A percentile compares a stretch with the other conserved stretches of the same genome.
phyloP scores from a whole-genome alignment of 2,329 filamentous ascomycete genomes.

The Colletotrichum graminicola region DNA sequence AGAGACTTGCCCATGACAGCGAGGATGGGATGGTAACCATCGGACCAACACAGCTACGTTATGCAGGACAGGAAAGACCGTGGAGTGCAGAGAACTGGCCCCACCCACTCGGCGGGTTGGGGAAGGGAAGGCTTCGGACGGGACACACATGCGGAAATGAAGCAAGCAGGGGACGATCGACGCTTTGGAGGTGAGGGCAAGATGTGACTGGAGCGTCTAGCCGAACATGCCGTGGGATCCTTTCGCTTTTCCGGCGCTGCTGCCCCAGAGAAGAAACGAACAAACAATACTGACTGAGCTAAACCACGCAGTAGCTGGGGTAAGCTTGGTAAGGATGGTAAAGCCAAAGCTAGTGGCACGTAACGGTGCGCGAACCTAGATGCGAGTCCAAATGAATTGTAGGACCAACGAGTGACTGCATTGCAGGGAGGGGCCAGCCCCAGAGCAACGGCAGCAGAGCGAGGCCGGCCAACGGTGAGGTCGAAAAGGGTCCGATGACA shows the following conservation, averaged over 20 bases:
- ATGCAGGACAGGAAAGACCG: conserved; percentile 10
- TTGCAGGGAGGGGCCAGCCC: conserved; percentile 25
- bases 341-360: conserved; percentile 14
- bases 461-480: conserved; percentile 16
- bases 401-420: conserved; percentile 8
- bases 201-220: conserved; percentile 42
- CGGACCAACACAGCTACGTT: conserved; percentile 20
- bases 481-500: conserved; percentile 28
- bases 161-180: conserved; percentile 29
- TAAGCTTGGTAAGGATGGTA: conserved; percentile 1
- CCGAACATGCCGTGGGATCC: conserved; percentile 40
- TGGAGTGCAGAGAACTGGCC: conserved; percentile 32
- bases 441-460: conserved; percentile 26
- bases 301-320: conserved; percentile 3
- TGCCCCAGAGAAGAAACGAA: conserved; percentile 18
- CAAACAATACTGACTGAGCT: conserved; percentile 15
- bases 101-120: conserved; percentile 30
- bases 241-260: conserved; percentile 28
- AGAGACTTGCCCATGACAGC: conserved; percentile 28
- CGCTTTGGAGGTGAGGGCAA: conserved; percentile 27
- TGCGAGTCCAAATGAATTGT: conserved; percentile 7
- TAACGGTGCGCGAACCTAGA: conserved; percentile 9
- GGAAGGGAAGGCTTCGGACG: background rate
- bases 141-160: conserved; percentile 3
- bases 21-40: conserved; percentile 34